Conservation (phyloP, 2,329 filamentous ascomycete genomes). For the Fusarium setosum region DNA sequence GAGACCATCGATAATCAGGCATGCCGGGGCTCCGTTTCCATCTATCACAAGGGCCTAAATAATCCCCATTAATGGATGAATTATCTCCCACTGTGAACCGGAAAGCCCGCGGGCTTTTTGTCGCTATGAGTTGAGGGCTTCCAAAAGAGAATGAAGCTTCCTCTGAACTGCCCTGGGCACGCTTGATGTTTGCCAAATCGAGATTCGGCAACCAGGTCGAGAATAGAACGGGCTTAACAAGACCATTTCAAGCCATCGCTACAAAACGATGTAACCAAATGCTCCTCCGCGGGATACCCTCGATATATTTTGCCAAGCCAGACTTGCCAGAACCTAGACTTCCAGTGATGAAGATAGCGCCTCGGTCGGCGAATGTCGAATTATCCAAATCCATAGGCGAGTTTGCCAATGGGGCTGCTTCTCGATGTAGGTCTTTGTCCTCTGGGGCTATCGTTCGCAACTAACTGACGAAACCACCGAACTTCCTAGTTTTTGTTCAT, state of each 20-base stretch:
- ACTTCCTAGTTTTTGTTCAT: constrained; percentile 17
- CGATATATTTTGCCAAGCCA: constrained; percentile 34
- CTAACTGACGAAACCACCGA: constrained; percentile 20
- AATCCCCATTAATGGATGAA: constrained; percentile 37
- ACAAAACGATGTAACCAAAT: constrained; percentile 31
- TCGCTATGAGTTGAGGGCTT: constrained; percentile 11
- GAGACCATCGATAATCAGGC: constrained; percentile 33
- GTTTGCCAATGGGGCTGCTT: constrained; percentile 31
- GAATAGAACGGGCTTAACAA: constrained; percentile 29
- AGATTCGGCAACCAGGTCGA: constrained; percentile 27
- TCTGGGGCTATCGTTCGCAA: constrained; percentile 26
- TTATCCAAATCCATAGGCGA: constrained; percentile 32
- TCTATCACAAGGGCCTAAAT: constrained; percentile 11
- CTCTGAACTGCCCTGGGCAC: constrained; percentile 16
- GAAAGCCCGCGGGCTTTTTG: constrained; percentile 4
- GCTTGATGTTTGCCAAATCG: constrained; percentile 20
- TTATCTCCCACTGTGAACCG: background rate
- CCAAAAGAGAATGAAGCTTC: constrained; percentile 20
- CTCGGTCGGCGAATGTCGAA: constrained; percentile 23
- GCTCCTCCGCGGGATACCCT: constrained; percentile 21
- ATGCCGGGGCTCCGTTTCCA: constrained; percentile 12
- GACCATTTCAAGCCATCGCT: constrained; percentile 36
- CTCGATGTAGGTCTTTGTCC: constrained; percentile 32
- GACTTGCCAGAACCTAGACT: constrained; percentile 36
- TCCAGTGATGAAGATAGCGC: constrained; percentile 33